phyloP scores from a whole-genome alignment of 768 basidiomycete genomes.

The Lepiota subincarnata region DNA sequence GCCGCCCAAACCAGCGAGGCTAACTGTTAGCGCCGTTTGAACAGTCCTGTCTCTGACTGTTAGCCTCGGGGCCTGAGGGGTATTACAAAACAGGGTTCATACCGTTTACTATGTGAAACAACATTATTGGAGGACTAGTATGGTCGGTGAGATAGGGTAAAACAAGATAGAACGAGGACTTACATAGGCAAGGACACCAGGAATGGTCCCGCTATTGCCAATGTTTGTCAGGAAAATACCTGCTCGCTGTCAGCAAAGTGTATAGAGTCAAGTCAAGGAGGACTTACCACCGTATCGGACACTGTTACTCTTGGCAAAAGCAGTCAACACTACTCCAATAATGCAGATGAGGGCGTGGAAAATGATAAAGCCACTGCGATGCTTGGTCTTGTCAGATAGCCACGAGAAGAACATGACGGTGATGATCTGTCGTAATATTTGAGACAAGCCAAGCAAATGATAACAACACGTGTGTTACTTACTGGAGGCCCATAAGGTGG shows the following conservation, averaged over 20 bases:
- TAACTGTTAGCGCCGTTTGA: constrained; percentile 8
- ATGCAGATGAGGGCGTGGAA: constrained; percentile 7
- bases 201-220: constrained; percentile 5
- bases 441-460: constrained; percentile 21
- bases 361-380: constrained; percentile 12
- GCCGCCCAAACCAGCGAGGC: constrained; percentile 6
- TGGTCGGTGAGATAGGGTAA: neutral
- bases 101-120: constrained; percentile 18
- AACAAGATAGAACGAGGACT: neutral
- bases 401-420: constrained; percentile 11
- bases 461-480: constrained; percentile 8
- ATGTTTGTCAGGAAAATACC: constrained; percentile 13
- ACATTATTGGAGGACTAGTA: constrained; percentile 12
- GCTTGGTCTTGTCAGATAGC: constrained; percentile 11
- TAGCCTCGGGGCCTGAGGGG: neutral
- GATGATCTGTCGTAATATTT: constrained; percentile 6
- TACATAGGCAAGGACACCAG: constrained; percentile 12
- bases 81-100: neutral
- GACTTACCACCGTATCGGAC: constrained; percentile 8
- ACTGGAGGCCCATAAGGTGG: constrained; percentile 10
- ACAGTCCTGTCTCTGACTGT: constrained; percentile 15
- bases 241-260: neutral
- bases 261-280: too few relatives aligned
- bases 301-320: constrained; percentile 7
- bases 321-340: constrained; percentile 6